Conservation (phyloP, 768 basidiomycete genomes). For the Suillus subaureus region DNA sequence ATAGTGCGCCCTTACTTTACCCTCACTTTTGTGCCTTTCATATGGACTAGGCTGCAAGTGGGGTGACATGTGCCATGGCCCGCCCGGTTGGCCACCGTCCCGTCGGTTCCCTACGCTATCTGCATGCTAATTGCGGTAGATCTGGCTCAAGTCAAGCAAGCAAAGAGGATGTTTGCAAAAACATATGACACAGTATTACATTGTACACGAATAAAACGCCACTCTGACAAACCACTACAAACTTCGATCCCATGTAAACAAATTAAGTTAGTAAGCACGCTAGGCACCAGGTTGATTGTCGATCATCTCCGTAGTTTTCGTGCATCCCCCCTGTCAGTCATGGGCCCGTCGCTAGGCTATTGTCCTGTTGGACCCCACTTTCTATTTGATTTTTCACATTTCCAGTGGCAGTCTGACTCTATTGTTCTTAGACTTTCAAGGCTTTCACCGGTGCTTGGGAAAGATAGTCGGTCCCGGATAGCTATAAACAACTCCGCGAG, state of each 20-base stretch:
- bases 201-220: background rate
- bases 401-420: background rate
- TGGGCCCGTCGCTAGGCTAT: conserved; percentile 2
- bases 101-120: background rate
- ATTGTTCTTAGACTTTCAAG: conserved; percentile 11
- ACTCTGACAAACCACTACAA: background rate
- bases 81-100: background rate
- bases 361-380: conserved; percentile 5
- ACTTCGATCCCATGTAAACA: background rate
- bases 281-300: conserved; percentile 3
- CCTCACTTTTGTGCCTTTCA: background rate
- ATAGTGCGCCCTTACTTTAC: background rate
- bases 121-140: background rate
- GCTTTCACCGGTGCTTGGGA: no score
- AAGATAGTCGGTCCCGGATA: background rate
- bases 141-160: background rate
- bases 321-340: background rate
- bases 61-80: background rate
- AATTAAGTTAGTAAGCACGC: background rate
- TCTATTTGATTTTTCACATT: background rate
- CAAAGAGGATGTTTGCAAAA: background rate
- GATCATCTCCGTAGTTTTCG: background rate
- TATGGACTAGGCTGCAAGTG: background rate
- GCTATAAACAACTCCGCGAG: conserved; percentile 24
- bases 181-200: background rate